Evolutionary conservation across 805 yeast genomes (phyloP).

Genomic region (Candida silvicultrix): DNA sequence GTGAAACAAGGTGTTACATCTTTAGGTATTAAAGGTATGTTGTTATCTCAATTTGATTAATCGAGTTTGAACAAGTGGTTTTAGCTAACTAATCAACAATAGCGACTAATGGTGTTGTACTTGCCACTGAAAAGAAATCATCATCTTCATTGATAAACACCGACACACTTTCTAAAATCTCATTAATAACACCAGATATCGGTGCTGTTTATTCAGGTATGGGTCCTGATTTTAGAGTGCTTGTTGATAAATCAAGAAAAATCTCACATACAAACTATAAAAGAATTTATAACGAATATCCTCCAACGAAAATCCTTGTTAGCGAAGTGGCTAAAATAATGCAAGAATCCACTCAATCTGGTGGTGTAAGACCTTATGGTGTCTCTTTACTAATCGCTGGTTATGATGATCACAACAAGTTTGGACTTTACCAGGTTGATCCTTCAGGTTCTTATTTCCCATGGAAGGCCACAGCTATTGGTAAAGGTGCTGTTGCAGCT

Average conservation of each 20-base stretch:
- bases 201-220: slow-evolving; percentile 97
- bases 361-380: slow-evolving; percentile 99
- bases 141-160: slow-evolving; percentile 70
- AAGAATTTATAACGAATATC: slow-evolving; percentile 92
- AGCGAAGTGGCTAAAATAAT: slow-evolving; percentile 92
- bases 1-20: slow-evolving; percentile 98
- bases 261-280: slow-evolving; percentile 90
- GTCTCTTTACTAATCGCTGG: slow-evolving; percentile 94
- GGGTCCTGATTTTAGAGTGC: slow-evolving; percentile 98
- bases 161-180: slow-evolving; percentile 73
- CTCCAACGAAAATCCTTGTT: slow-evolving; percentile 90
- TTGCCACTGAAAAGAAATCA: slow-evolving; percentile 94
- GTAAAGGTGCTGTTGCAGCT: slow-evolving; percentile 93
- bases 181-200: slow-evolving; percentile 84
- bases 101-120: slow-evolving; percentile 92
- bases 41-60: background rate
- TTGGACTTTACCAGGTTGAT: slow-evolving; percentile 90
- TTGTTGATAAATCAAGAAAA: slow-evolving; percentile 90
- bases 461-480: slow-evolving; percentile 99
- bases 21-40: slow-evolving; percentile 65
- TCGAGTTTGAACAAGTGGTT: background rate
- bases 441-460: slow-evolving; percentile 98
- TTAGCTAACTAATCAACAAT: background rate
- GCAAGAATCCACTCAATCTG: slow-evolving; percentile 98
- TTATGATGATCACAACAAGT: slow-evolving; percentile 68